These are phyloP conservation scores for Fusarium nygamai DNA, from an alignment of 2,329 filamentous ascomycete genomes.

Conservation along the genomic window DNA sequence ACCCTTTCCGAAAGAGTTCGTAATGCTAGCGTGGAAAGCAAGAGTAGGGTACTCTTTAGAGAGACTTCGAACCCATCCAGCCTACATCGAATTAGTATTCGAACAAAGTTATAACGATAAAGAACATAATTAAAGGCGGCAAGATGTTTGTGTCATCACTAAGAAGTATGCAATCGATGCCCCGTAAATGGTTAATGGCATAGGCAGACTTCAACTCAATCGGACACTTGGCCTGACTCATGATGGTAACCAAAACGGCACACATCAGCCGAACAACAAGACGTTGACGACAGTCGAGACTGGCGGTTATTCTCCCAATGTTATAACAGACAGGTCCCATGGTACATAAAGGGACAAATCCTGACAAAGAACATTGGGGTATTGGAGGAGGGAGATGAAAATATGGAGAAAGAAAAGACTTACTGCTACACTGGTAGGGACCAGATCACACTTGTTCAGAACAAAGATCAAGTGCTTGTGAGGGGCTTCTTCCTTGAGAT, in stretches of 20 bases:
- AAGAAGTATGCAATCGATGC: conserved; percentile 87
- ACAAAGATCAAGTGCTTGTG: conserved; percentile 84
- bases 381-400: conserved; percentile 50
- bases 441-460: conserved; percentile 72
- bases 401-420: conserved; percentile 59
- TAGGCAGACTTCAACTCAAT: conserved; percentile 94
- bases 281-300: conserved; percentile 50
- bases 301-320: conserved; percentile 90
- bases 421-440: conserved; percentile 94
- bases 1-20: conserved; percentile 96
- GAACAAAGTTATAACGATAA: conserved; percentile 25
- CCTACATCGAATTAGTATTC: conserved; percentile 63
- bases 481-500: conserved; percentile 89
- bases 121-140: conserved; percentile 1
- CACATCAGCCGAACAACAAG: conserved; percentile 68
- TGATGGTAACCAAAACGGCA: conserved; percentile 90
- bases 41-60: conserved; percentile 94
- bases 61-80: conserved; percentile 88
- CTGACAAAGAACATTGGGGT: conserved; percentile 82
- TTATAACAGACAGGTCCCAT: conserved; percentile 97
- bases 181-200: conserved; percentile 55
- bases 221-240: conserved; percentile 83
- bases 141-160: conserved; percentile 92
- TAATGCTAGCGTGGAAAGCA: conserved; percentile 94
- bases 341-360: conserved; percentile 77